phyloP scores from a whole-genome alignment of 2,329 filamentous ascomycete species.

The Neonectria sp. region DNA sequence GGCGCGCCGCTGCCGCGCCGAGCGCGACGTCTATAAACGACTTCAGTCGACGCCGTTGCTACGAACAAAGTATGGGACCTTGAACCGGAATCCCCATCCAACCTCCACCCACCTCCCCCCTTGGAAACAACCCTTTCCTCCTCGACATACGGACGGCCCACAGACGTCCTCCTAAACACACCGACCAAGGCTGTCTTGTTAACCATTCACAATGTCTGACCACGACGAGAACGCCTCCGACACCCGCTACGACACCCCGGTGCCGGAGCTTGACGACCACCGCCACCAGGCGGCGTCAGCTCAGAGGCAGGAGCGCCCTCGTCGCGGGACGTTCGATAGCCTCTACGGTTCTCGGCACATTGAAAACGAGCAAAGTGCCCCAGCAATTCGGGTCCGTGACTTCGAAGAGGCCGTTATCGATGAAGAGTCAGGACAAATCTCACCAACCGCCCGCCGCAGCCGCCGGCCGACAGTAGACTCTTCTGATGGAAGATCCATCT shows the following conservation, averaged over 20 bases:
- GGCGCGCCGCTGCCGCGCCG: constrained; percentile 57
- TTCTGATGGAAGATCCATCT: constrained; percentile 77
- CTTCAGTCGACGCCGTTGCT: constrained; percentile 34
- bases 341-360: constrained; percentile 70
- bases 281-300: constrained; percentile 76
- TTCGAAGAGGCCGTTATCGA: constrained; percentile 86
- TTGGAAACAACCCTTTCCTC: constrained; percentile 32
- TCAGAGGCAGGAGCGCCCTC: constrained; percentile 72
- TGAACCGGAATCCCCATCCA: constrained; percentile 49
- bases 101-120: constrained; percentile 33
- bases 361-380: constrained; percentile 54
- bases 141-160: constrained; percentile 27
- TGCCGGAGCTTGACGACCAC: constrained; percentile 91
- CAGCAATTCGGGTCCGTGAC: constrained; percentile 75
- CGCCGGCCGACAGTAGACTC: constrained; percentile 73
- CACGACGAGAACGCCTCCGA: constrained; percentile 72
- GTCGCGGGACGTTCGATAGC: constrained; percentile 83
- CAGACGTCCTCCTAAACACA: constrained; percentile 19
- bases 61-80: constrained; percentile 49
- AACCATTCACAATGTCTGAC: constrained; percentile 72
- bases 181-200: constrained; percentile 17
- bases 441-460: constrained; percentile 60
- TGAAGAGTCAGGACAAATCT: constrained; percentile 77
- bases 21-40: constrained; percentile 48
- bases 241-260: constrained; percentile 79